phyloP scores from a whole-genome alignment of 108 stramenopile species.

The Fragilaria crotonensis region DNA sequence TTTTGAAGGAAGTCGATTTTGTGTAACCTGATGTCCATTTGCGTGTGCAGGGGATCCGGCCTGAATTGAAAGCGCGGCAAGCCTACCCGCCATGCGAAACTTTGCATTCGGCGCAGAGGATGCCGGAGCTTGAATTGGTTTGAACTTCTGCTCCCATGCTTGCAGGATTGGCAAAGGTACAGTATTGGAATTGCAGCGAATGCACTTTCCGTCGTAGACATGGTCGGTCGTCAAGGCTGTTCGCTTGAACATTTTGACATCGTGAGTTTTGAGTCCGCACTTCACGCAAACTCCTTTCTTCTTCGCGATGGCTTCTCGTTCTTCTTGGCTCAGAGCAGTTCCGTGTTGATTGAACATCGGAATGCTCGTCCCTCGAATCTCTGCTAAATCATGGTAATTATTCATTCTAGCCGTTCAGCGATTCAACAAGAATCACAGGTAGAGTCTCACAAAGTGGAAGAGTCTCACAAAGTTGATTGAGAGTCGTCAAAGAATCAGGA shows the following conservation, averaged over 20 bases:
- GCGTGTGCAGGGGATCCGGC: too few species aligned
- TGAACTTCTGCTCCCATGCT: conserved; percentile 10
- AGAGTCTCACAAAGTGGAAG: too few species aligned
- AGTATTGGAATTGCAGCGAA: conserved; percentile 14
- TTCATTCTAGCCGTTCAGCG: too few species aligned
- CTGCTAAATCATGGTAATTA: conserved; percentile 1
- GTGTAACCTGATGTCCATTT: neutral
- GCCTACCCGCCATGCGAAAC: neutral
- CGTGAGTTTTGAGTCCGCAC: conserved; percentile 35
- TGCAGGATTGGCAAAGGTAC: conserved; percentile 16
- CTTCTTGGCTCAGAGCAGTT: conserved; percentile 17
- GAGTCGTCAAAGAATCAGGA: too few species aligned
- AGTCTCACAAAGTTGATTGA: too few species aligned
- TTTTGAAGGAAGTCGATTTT: neutral
- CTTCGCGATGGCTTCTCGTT: conserved; percentile 22
- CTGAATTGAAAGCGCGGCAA: neutral
- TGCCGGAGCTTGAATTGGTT: neutral
- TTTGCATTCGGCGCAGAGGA: neutral
- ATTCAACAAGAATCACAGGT: too few species aligned
- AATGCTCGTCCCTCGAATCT: conserved; percentile 20
- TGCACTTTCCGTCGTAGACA: conserved; percentile 29
- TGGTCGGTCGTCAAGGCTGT: conserved; percentile 22
- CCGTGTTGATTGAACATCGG: conserved; percentile 29
- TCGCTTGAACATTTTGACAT: conserved; percentile 6
- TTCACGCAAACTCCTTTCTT: conserved; percentile 21